Evolutionary conservation across 139 green algal species (phyloP), one percentile per base, ranked within the genome.

Genomic region (Chlorella vulgaris): DNA sequence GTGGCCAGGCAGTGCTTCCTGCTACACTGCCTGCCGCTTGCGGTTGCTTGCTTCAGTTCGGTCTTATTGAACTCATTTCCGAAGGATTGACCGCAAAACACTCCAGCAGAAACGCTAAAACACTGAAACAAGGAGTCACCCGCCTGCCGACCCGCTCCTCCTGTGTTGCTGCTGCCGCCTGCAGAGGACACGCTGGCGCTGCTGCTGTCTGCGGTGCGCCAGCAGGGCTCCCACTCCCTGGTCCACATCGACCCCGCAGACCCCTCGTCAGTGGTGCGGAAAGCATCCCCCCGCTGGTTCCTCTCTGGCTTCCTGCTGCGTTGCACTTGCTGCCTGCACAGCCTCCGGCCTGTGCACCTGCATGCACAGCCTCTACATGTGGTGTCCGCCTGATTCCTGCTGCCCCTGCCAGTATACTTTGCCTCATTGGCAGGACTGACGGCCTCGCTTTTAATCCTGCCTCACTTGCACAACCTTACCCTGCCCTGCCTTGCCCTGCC

Each of bases 161-260:
- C n/a, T n/a, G n/a, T n/a, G n/a, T n/a, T n/a, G n/a, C n/a, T n/a
- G n/a, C n/a, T n/a, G n/a, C n/a, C n/a, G n/a, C 15, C 43, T 53
- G 50, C 71, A 79, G 73, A 79, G 36, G 73, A 79, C 73, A 79
- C 73, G 3, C 73, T 79, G 35, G 61, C 53, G 13, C 68, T 35
- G 4, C 53, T 79, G 35, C 28, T 68, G 53, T 36, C 50, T 2
- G 73, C 73, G 7, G 40, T 68, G 10, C 73, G 68, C 22, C 33
- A 18, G 1, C 35, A 68, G 24, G 35, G n/a, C 0, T 28, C 42
- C 47, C 47, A 79, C 13, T 29, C 36, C 10, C 53, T 79, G 51
- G 29, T 33, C 5, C 18, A 28, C 29, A 39, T 79, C 26, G 51
- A 79, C 51, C 73, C 73, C 4, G 24, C 53, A 2, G 73, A 79